Base-by-base conservation (phyloP, 805 yeast species). In the Ogataea kodamae region DNA sequence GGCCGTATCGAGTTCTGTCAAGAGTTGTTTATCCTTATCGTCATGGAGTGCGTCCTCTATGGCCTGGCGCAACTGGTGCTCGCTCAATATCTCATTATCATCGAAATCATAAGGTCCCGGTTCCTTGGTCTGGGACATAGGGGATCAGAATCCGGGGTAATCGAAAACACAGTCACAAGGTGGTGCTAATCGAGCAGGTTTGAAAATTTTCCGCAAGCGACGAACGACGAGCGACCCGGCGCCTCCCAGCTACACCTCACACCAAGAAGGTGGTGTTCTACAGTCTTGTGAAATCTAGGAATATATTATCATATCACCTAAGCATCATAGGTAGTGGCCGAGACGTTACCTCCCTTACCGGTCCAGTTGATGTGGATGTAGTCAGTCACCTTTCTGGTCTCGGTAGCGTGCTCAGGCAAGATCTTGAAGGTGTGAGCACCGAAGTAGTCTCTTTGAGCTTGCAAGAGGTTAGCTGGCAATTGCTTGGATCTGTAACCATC, bases 401-500 rank as follows among this genome's bases (percentile, higher is more conserved):
- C 87, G 60, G 76, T 72, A 54, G 87, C 96, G 55, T 55, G 64
- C 67, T 90, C 92, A 54, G 95, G 95, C 62, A 88, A 73, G 48
- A 92, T 94, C 67, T 78, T 78, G 88, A 92, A 90, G 60, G 98
- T 92, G 78, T 90, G 98, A 50, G 98, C 97, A 71, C 98, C 98
- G 60, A 90, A 90, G 86, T 88, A 90, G 68, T 90, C 98, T 78
- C 98, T 87, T 78, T 90, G 98, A 59, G 97, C 98, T 75, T 90
- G 98, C 64, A 90, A 75, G 69, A 90, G 76, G 82, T 90, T 90
- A 51, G 98, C 98, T 61, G 97, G 97, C 61, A 89, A 74, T 65
- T 81, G 77, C 48, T 77, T 95, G 42, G 96, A 82, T 80, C 97
- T 83, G 87, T 85, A 89, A 67, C 97, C 97, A 64, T 90, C 98